Percentiles rank a stretch among this genome's conserved stretches.
These are phyloP conservation scores for Ogataea pini DNA, from an alignment of 805 yeast genomes.

Conservation along the genomic window DNA sequence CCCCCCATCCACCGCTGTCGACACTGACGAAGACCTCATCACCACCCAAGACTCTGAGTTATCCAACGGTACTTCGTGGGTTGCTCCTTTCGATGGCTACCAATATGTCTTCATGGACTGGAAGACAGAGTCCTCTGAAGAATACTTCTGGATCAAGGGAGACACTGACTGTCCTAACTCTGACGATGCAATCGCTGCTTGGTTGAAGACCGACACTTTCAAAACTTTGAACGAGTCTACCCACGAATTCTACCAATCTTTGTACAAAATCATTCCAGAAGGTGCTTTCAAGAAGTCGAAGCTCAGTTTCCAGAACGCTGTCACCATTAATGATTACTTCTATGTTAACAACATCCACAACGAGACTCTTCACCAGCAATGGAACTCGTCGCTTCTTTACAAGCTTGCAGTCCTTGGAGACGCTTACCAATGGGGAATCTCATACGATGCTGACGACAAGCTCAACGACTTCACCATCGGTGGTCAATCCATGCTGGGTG, in stretches of 20 bases:
- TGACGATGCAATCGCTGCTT: constrained; percentile 35
- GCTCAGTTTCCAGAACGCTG: constrained; percentile 42
- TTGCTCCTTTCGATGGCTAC: constrained; percentile 44
- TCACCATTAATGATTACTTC: constrained; percentile 43
- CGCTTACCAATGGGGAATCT: constrained; percentile 40
- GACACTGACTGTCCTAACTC: constrained; percentile 43
- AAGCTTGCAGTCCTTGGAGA: constrained; percentile 41
- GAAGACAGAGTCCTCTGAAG: constrained; percentile 38
- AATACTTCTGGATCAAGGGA: constrained; percentile 44
- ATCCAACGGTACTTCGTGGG: constrained; percentile 41
- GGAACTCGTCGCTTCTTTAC: constrained; percentile 35
- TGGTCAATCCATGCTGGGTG: constrained; percentile 42
- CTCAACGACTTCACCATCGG: constrained; percentile 40
- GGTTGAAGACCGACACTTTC: constrained; percentile 35
- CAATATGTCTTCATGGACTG: constrained; percentile 46
- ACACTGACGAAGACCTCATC: constrained; percentile 26
- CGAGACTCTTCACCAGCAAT: constrained; percentile 36
- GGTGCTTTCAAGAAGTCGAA: constrained; percentile 31
- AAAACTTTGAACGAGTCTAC: constrained; percentile 37
- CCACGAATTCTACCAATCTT: constrained; percentile 39
- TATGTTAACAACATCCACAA: constrained; percentile 44
- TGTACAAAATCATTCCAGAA: constrained; percentile 32
- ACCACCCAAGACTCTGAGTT: constrained; percentile 35
- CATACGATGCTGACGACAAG: constrained; percentile 33
- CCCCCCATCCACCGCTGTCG: constrained; percentile 41